phyloP scores from a whole-genome alignment of 192 early-diverging fungal species.

The Coemansia sp. region DNA sequence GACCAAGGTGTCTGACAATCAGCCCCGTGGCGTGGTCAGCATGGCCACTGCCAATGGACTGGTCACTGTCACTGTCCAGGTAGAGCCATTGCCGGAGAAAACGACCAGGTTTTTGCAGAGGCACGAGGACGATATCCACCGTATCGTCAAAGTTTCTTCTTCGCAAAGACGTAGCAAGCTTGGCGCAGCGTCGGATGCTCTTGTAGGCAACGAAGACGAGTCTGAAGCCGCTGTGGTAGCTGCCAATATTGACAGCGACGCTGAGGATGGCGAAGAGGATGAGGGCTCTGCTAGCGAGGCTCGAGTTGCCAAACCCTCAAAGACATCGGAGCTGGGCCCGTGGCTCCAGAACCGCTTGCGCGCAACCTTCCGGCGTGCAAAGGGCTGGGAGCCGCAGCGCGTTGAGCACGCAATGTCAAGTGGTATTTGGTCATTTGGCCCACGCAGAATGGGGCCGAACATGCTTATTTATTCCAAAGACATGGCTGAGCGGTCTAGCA shows the following conservation, averaged over 20 bases:
- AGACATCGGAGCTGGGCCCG: constrained; percentile 42
- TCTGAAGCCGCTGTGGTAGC: constrained; percentile 8
- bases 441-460: constrained; percentile 39
- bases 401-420: constrained; percentile 25
- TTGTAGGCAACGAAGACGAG: constrained; percentile 13
- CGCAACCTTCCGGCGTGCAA: constrained; percentile 35
- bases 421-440: constrained; percentile 44
- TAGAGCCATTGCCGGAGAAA: constrained; percentile 49
- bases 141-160: constrained; percentile 28
- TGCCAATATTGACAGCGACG: not conserved
- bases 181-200: constrained; percentile 32
- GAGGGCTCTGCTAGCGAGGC: constrained; percentile 9
- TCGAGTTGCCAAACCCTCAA: constrained; percentile 31
- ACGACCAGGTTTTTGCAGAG: constrained; percentile 37
- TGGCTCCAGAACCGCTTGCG: constrained; percentile 41
- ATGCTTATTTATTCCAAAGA: constrained; percentile 47
- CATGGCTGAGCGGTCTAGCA: constrained; percentile 28
- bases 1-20: constrained; percentile 17
- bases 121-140: constrained; percentile 45
- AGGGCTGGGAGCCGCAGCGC: constrained; percentile 55
- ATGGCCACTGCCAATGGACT: constrained; percentile 50
- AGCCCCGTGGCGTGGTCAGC: constrained; percentile 43
- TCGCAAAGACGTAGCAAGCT: constrained; percentile 35
- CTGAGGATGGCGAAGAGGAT: constrained; percentile 25
- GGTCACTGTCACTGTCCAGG: constrained; percentile 39